Conservation (phyloP, 2,329 filamentous ascomycete species). For the Aspergillus aculeatus region DNA sequence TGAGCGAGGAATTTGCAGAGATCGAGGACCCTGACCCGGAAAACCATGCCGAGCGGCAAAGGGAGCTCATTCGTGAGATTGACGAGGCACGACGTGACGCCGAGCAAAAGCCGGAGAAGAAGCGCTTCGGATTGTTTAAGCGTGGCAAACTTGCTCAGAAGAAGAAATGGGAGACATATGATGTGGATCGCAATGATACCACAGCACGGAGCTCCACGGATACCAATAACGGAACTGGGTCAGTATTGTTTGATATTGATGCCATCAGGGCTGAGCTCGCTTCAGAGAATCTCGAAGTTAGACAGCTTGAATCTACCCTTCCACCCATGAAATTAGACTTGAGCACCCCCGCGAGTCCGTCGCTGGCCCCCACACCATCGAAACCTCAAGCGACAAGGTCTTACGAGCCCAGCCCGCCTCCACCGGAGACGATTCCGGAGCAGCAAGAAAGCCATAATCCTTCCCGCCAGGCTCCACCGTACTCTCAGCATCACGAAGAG, state of each 20-base stretch:
- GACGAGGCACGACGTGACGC: constrained; percentile 88
- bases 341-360: constrained; percentile 26
- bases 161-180: constrained; percentile 92
- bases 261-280: constrained; percentile 86
- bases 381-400: constrained; percentile 43
- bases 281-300: constrained; percentile 67
- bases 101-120: constrained; percentile 73
- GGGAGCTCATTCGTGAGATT: constrained; percentile 93
- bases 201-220: constrained; percentile 29
- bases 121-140: constrained; percentile 74
- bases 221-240: constrained; percentile 31
- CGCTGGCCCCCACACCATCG: constrained; percentile 21
- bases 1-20: constrained; percentile 91
- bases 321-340: constrained; percentile 83
- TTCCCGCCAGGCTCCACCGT: constrained; percentile 8
- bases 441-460: constrained; percentile 16
- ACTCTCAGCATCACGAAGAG: constrained; percentile 28
- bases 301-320: constrained; percentile 81
- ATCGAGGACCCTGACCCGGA: constrained; percentile 98
- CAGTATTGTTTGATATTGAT: constrained; percentile 89
- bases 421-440: constrained; percentile 21
- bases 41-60: constrained; percentile 80
- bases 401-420: constrained; percentile 37
- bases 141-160: constrained; percentile 72
- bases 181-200: constrained; percentile 55